Evolutionary conservation across 1,139 yeast genomes (phyloP), one percentile per base, ranked within the genome.

Genomic region (Protomyces arabidopsidicola): DNA sequence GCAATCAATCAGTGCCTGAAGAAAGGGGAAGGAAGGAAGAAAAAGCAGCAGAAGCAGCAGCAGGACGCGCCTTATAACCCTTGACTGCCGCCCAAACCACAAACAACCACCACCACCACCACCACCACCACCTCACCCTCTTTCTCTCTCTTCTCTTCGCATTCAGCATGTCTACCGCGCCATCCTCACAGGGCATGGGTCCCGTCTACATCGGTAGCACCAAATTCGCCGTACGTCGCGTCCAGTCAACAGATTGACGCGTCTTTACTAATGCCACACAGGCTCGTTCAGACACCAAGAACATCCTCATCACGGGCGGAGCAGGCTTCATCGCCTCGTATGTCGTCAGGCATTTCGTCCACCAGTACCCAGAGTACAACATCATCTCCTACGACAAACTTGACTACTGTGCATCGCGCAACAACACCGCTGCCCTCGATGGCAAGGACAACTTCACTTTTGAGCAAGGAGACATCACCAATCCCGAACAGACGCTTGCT

Each of bases 311-410:
- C 1, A 79, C 86, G 2, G 86, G 87, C 1, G 86, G 85, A 1
- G 84, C 84, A 5, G 87, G 87, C 1, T 83, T 83, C 69, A 80
- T 83, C 22, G 86, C 85, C 0, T 79, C 83, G 1, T 78, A 83
- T 75, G 75, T 81, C 65, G 75, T 81, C 20, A 74, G 78, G n/a
- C 73, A 74, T 65, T 71, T 80, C 60, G 79, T 79, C 0, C 54
- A 66, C 1, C 72, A 71, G 22, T 77, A 80, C 68, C 82, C 83
- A 0, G 67, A 72, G 31, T 75, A 75, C 68, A 71, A 70, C 16
- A 78, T 83, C 58, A 72, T 79, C 2, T 81, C 85, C 68, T 73
- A 81, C 52, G 87, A 84, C 69, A 79, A 78, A 64, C 71, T 82
- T 34, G 79, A 77, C 56, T 81, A 72, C 65, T 72, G 73, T 65